Evolutionary conservation across 1,139 yeast genomes (phyloP).

Genomic region (Suhomyces panamericanus): DNA sequence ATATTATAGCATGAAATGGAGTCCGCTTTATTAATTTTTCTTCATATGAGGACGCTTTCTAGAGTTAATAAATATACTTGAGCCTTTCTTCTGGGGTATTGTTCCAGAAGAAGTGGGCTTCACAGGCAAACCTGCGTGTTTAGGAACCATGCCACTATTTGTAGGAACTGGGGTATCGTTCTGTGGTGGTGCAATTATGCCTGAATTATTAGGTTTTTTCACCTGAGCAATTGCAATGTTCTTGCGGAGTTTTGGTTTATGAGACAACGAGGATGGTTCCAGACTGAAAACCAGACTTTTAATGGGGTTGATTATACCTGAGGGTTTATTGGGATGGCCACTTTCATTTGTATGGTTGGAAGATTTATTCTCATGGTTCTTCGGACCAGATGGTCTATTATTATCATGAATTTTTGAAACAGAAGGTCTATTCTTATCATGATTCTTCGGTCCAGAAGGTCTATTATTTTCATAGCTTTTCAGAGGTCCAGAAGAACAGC

Average conservation of each 20-base stretch:
- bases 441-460: neutral
- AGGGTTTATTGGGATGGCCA: no score
- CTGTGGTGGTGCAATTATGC: slow-evolving; percentile 3
- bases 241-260: neutral
- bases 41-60: slow-evolving; percentile 15
- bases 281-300: slow-evolving; percentile 9
- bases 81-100: slow-evolving; percentile 4
- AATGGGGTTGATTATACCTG: neutral
- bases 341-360: no score
- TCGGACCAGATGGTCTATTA: neutral
- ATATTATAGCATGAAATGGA: neutral
- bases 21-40: neutral
- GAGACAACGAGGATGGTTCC: neutral
- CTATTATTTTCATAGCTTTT: neutral
- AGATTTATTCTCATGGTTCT: neutral
- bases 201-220: slow-evolving; percentile 1
- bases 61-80: slow-evolving; percentile 19
- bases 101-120: slow-evolving; percentile 12
- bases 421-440: neutral
- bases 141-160: neutral
- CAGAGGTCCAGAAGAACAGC: neutral
- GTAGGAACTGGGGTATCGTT: neutral
- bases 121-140: slow-evolving; percentile 1
- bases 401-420: no score
- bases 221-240: slow-evolving; percentile 6